phyloP scores from a whole-genome alignment of 345 rosid genomes.

The Excoecaria agallocha region DNA sequence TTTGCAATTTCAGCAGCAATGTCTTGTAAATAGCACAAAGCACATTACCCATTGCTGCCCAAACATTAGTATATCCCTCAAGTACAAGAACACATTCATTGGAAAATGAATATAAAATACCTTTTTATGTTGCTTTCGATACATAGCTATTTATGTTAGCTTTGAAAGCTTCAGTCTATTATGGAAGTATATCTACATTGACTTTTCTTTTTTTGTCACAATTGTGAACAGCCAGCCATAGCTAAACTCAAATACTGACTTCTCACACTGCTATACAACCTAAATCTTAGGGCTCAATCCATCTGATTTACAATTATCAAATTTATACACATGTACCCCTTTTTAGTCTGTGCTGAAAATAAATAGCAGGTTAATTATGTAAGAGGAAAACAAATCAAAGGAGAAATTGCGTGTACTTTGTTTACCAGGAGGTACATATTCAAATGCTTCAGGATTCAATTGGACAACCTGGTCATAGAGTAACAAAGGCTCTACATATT shows the following conservation, averaged over 20 bases:
- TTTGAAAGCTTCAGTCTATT: no score
- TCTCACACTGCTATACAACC: neutral
- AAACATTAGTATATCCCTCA: no score
- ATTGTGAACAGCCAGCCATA: neutral
- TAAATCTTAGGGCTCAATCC: neutral
- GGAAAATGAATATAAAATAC: no score
- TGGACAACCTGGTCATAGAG: slow-evolving; percentile 66
- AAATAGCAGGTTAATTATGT: neutral
- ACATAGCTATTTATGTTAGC: no score
- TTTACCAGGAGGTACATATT: slow-evolving; percentile 81
- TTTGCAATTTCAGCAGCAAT: no score
- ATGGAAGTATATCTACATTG: no score
- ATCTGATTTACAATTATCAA: neutral
- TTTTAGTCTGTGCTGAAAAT: neutral
- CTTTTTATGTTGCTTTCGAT: no score
- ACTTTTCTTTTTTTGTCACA: neutral
- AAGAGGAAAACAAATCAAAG: slow-evolving; percentile 4
- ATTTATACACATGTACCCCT: neutral
- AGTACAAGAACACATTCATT: no score
- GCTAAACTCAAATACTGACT: neutral
- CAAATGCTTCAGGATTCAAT: slow-evolving; percentile 70
- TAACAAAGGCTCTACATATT: slow-evolving; percentile 44
- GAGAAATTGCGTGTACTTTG: slow-evolving; percentile 38
- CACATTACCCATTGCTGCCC: no score
- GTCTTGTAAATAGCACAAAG: no score